Evolutionary conservation across 176 grass and related monocot genomes (phyloP).

Genomic region (Triticum turgidum): DNA sequence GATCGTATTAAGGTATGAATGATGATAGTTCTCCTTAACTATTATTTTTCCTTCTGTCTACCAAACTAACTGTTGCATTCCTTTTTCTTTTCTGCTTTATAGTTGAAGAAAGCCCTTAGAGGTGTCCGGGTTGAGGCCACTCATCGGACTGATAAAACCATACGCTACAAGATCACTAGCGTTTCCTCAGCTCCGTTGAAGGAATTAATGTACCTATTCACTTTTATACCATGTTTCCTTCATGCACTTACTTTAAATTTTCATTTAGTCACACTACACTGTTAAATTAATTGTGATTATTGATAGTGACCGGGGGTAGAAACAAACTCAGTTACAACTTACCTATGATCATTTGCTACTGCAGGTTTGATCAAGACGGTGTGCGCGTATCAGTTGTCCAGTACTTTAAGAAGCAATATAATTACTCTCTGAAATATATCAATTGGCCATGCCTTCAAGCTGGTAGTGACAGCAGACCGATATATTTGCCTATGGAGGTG

Average conservation of each 20-base stretch:
- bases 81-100: not conserved
- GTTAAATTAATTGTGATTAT: not conserved
- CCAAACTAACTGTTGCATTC: not conserved
- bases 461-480: slow-evolving; percentile 57
- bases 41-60: not conserved
- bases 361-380: slow-evolving; percentile 66
- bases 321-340: too few species aligned
- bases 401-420: slow-evolving; percentile 66
- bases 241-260: not conserved
- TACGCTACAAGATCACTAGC: slow-evolving; percentile 63
- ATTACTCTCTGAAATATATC: slow-evolving; percentile 29
- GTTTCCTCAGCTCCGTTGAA: slow-evolving; percentile 46
- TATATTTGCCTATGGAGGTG: slow-evolving; percentile 81
- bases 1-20: slow-evolving; percentile 49
- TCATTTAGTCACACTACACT: not conserved
- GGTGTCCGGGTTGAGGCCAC: slow-evolving; percentile 57
- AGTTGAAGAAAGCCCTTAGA: slow-evolving; percentile 78
- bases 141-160: slow-evolving; percentile 41
- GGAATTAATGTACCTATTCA: slow-evolving; percentile 39
- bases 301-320: too few species aligned
- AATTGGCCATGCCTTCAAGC: slow-evolving; percentile 75
- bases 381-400: slow-evolving; percentile 46
- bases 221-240: not conserved
- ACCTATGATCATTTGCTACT: not conserved
- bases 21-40: not conserved